Conservation (phyloP, 2,329 filamentous ascomycete species). For the Acephala macrosclerotiorum region DNA sequence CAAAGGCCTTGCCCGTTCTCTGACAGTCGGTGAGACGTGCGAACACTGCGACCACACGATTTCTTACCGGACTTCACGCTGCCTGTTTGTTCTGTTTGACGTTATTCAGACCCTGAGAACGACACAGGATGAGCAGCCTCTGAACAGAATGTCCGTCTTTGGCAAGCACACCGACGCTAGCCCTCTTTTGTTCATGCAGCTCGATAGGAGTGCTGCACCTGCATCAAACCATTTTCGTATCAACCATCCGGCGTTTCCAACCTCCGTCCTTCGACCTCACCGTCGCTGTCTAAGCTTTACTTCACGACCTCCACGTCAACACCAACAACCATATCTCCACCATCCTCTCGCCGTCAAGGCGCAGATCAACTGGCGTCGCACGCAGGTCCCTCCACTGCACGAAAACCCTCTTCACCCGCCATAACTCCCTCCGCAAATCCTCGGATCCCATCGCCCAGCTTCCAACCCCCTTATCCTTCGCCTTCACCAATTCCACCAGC, state of each 20-base stretch:
- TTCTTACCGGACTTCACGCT: slow-evolving; percentile 9
- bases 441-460: slow-evolving; percentile 40
- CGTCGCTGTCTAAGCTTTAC: slow-evolving; percentile 3
- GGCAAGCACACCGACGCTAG: neutral
- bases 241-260: slow-evolving; percentile 6
- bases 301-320: slow-evolving; percentile 15
- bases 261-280: slow-evolving; percentile 6
- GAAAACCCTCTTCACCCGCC: slow-evolving; percentile 30
- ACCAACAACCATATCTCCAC: slow-evolving; percentile 9
- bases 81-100: neutral
- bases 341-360: slow-evolving; percentile 31
- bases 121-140: neutral
- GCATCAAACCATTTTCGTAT: slow-evolving; percentile 14
- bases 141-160: neutral
- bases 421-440: slow-evolving; percentile 33
- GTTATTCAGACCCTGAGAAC: slow-evolving; percentile 4
- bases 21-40: slow-evolving; percentile 18
- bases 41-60: slow-evolving; percentile 1
- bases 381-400: slow-evolving; percentile 32
- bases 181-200: neutral
- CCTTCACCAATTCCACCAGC: slow-evolving; percentile 29
- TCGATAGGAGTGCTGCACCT: slow-evolving; percentile 9
- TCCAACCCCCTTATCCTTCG: slow-evolving; percentile 41
- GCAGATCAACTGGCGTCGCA: slow-evolving; percentile 42
- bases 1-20: slow-evolving; percentile 10